These are phyloP conservation scores for Anacardium occidentale DNA, from an alignment of 345 rosid species.

Conservation along the genomic window DNA sequence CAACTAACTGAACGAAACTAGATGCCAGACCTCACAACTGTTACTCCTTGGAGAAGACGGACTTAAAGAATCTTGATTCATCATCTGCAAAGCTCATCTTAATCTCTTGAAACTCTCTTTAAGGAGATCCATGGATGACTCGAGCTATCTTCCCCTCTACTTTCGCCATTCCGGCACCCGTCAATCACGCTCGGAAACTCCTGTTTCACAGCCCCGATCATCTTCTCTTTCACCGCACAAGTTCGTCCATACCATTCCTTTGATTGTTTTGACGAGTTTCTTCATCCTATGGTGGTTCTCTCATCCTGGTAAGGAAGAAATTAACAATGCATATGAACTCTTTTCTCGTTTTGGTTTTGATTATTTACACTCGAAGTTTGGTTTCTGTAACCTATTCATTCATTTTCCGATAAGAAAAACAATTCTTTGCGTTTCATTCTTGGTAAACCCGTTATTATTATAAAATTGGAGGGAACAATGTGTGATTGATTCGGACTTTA, in stretches of 20 bases:
- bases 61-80: not conserved
- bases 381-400: not conserved
- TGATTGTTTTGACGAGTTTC: conserved; percentile 43
- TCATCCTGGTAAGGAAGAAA: conserved; percentile 40
- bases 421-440: not conserved
- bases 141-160: conserved; percentile 36
- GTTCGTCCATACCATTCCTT: conserved; percentile 54
- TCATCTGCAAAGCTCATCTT: conserved; percentile 10
- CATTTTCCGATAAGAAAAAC: too few species aligned
- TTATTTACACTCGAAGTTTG: too few species aligned
- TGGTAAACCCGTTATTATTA: not conserved
- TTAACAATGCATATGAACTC: not conserved
- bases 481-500: not conserved
- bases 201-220: conserved; percentile 19
- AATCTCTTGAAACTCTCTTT: conserved; percentile 8
- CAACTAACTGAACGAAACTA: conserved; percentile 4
- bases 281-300: conserved; percentile 68
- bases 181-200: conserved; percentile 27
- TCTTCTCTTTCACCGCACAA: conserved; percentile 27
- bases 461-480: not conserved
- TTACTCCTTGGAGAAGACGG: too few species aligned
- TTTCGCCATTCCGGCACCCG: conserved; percentile 2
- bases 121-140: conserved; percentile 25
- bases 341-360: not conserved
- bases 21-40: not conserved